Base-by-base conservation (phyloP, 345 rosid species). In the Atalantia buxifolia region DNA sequence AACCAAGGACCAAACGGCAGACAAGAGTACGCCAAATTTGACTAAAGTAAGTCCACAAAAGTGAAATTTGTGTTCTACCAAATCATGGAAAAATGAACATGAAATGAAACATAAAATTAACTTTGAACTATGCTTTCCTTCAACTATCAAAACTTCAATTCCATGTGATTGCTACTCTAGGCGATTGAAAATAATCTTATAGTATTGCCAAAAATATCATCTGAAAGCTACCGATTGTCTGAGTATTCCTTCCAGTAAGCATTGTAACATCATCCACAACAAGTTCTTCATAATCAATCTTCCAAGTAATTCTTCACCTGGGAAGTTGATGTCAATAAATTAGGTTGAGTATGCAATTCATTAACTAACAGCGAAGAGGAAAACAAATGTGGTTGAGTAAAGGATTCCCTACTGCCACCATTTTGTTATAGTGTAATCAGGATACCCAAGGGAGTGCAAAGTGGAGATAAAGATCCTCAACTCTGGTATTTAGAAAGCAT, bases 181-280 rank as follows among this genome's bases (percentile, higher is more conserved):
- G 4, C 50, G 50, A 12, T 12, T 42, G 14, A 45, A 45, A 42
- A 42, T 10, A 42, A 42, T 42, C 50, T 42, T 42, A 3, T 42
- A 42, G 50, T 42, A 12, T 10, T 12, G 50, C 4, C 16, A 45
- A 4, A 45, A 13, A 13, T 45, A 45, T 45, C 18, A 88, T 81
- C 80, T 91, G 84, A 95, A 93, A 68, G 98, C 98, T 88, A 91
- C 93, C 63, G 90, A 78, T 85, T 95, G 99, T 87, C 89, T 91
- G 72, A 82, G 81, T 78, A 95, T 90, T 74, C 99, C 99, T 90
- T 74, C 99, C 99, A 63, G 76, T 62, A 79, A 71, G 81, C 74
- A 89, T 66, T 16, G 99, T 93, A 79, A 94, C 98, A 84, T 45
- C 50, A 13, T 91, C 89, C 86, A 90, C 93, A 82, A 92, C 78